Percentiles rank a stretch among this genome's conserved stretches.
These are phyloP conservation scores for Fraxinus albicans DNA, from an alignment of 305 asterid genomes.

Conservation along the genomic window DNA sequence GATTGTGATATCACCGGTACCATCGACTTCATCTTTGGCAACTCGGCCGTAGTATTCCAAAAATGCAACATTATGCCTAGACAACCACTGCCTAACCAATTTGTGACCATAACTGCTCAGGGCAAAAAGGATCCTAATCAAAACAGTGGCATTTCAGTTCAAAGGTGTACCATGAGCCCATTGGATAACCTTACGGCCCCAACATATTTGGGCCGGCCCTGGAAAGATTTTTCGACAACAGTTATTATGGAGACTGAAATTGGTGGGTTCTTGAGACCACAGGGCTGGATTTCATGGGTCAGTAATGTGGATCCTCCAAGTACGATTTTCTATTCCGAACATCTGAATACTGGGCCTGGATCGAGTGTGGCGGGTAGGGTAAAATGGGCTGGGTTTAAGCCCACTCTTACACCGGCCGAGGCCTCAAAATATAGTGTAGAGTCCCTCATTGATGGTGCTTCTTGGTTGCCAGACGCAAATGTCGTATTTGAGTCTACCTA, in stretches of 20 bases:
- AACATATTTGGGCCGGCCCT: conserved; percentile 74
- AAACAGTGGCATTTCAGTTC: conserved; percentile 68
- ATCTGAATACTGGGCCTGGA: conserved; percentile 68
- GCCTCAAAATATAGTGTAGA: conserved; percentile 55
- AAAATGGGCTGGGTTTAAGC: conserved; percentile 63
- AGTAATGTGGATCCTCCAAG: conserved; percentile 47
- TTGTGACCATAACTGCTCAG: conserved; percentile 83
- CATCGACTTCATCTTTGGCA: conserved; percentile 82
- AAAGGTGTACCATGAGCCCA: conserved; percentile 49
- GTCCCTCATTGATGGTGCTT: conserved; percentile 51
- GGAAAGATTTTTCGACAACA: conserved; percentile 66
- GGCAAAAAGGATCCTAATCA: conserved; percentile 76
- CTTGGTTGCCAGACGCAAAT: conserved; percentile 49
- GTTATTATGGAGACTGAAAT: conserved; percentile 59
- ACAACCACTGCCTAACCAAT: conserved; percentile 69
- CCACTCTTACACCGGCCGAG: conserved; percentile 37
- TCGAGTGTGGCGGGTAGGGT: conserved; percentile 44
- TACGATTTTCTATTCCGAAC: conserved; percentile 66
- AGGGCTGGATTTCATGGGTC: conserved; percentile 78
- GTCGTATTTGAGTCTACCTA: conserved; percentile 48
- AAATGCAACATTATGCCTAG: conserved; percentile 72
- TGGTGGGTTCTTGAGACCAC: conserved; percentile 52
- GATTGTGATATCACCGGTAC: conserved; percentile 79
- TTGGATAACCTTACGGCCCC: conserved; percentile 38
- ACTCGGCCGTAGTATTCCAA: conserved; percentile 70